phyloP scores from a whole-genome alignment of 1,284 basidiomycete species.

The Cerrena zonata region DNA sequence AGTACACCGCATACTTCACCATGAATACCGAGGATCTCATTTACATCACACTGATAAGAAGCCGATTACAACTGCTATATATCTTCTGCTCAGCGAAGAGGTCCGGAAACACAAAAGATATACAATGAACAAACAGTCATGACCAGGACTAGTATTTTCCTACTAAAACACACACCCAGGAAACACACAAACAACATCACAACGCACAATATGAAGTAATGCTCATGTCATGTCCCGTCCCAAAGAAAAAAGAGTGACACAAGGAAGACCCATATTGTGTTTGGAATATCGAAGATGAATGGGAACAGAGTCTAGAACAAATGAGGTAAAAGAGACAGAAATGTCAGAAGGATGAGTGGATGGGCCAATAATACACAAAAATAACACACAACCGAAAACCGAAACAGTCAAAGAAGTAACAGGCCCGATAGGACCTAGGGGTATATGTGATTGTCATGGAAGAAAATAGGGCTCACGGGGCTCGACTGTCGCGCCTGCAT shows the following conservation, averaged over 20 bases:
- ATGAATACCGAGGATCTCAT: no score
- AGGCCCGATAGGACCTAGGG: neutral
- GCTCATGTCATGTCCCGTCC: no score
- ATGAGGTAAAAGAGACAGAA: neutral
- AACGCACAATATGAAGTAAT: no score
- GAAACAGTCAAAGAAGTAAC: no score
- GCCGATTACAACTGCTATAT: conserved; percentile 4
- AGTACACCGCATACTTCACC: no score
- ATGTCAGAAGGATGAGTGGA: neutral
- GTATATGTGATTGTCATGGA: conserved; percentile 1
- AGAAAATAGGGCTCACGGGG: neutral
- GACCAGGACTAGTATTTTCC: neutral
- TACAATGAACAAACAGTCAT: neutral
- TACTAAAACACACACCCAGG: neutral
- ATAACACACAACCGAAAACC: no score
- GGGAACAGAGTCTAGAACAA: no score
- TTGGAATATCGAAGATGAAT: no score
- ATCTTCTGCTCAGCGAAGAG: neutral
- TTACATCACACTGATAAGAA: no score
- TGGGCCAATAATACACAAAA: neutral
- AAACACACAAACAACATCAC: neutral
- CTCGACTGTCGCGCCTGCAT: no score
- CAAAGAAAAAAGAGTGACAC: no score
- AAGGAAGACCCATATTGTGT: no score
- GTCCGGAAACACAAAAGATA: neutral